Base-by-base conservation (phyloP, 2,329 filamentous ascomycete genomes). In the Hypomyces perniciosus region DNA sequence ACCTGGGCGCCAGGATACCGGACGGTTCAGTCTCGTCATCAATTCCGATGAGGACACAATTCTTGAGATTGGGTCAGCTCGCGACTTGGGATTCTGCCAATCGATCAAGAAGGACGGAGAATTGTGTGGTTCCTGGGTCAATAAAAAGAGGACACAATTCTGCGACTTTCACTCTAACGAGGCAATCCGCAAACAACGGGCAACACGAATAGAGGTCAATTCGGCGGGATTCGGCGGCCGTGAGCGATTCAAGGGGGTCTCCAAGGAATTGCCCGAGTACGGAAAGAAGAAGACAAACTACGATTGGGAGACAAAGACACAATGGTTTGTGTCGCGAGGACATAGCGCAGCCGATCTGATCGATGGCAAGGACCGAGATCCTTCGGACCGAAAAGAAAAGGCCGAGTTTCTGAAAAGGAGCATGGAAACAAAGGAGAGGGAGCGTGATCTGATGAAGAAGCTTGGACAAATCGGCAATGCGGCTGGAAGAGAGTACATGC, bases 81-180 rank as follows among this genome's bases (percentile, higher is more conserved):
- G 90, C 44, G 92, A 99, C 67, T 73, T 99, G 2, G 90, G 88
- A 1, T 95, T 86, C 65, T 99, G 93, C 70, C 90, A 91, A 64
- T 83, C 84, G 6, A 73, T 90, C 56, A 90, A 88, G 65, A 92
- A 88, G 62, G 90, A 96, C 63, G 92, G 93, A 37, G 79, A 87
- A 51, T 72, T 79, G 43, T 99, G 93, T 67, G 83, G 80, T 33
- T 73, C 80, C 29, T 99, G 93, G 93, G 78, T 99, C 53, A 92
- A 99, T 67, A 83, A 81, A 57, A 83, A 90, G 48, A 88, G 90
- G 61, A 96, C 91, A 0, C 85, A 95, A 60, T 89, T 87, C 65
- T 99, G 93, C 70, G 90, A 96, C 57, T 99, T 86, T 59, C 93
- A 99, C 68, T 83, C 95, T 58, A 90, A 95, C 59, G 74, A 89